Evolutionary conservation across 805 yeast species (phyloP).

Genomic region (Candida anglica): DNA sequence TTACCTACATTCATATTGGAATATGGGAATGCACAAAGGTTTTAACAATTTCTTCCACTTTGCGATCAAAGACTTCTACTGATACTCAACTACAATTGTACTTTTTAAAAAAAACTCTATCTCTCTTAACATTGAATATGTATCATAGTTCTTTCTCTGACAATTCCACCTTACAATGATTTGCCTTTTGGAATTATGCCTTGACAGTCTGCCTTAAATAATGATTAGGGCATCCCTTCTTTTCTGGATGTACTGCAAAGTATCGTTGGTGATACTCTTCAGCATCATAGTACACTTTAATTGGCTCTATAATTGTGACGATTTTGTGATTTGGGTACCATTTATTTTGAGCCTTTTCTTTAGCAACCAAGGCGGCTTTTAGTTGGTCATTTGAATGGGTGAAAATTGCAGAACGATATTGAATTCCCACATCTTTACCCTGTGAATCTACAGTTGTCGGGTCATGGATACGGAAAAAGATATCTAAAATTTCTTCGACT

Average conservation of each 20-base stretch:
- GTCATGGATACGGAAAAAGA: constrained; percentile 90
- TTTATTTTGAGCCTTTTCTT: constrained; percentile 56
- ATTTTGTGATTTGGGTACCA: constrained; percentile 74
- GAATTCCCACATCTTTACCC: constrained; percentile 87
- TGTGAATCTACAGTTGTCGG: constrained; percentile 83
- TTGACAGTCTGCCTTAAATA: constrained; percentile 64
- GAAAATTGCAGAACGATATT: constrained; percentile 83
- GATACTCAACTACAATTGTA: no score
- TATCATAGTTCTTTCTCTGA: no score
- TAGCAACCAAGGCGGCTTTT: constrained; percentile 39
- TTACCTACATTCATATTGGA: no score
- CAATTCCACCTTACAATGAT: no score
- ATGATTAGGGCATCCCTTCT: constrained; percentile 90
- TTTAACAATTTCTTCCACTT: no score
- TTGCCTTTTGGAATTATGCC: no score
- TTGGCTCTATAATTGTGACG: constrained; percentile 66
- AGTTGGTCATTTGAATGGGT: constrained; percentile 53
- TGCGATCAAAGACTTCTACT: no score
- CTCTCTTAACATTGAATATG: no score
- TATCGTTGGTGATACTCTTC: constrained; percentile 91
- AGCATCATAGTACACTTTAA: constrained; percentile 81
- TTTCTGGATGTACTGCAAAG: constrained; percentile 72
- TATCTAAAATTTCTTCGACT: constrained; percentile 63
- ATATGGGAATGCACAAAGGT: no score
- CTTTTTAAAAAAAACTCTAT: no score